Evolutionary conservation across 2,329 filamentous ascomycete genomes (phyloP).

Genomic region (Penicillium oxalicum): DNA sequence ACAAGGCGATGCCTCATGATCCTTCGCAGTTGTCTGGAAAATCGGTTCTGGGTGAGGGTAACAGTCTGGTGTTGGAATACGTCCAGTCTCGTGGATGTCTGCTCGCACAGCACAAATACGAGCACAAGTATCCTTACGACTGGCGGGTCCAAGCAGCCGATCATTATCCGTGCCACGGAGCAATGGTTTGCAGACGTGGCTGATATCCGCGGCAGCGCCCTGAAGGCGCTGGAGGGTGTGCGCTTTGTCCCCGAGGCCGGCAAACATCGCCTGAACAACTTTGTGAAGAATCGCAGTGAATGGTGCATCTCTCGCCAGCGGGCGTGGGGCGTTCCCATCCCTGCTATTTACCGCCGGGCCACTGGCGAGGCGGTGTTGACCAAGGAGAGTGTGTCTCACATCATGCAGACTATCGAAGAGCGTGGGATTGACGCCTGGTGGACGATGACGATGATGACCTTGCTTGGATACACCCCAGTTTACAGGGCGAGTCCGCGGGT

Average conservation of each 20-base stretch:
- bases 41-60: conserved; percentile 65
- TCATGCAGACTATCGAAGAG: conserved; percentile 69
- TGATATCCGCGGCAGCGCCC: conserved; percentile 67
- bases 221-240: conserved; percentile 64
- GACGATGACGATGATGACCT: conserved; percentile 68
- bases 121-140: conserved; percentile 95
- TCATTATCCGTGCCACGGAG: conserved; percentile 85
- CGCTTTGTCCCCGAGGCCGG: conserved; percentile 73
- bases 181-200: conserved; percentile 97
- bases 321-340: conserved; percentile 94
- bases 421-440: conserved; percentile 93
- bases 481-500: conserved; percentile 44
- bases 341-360: conserved; percentile 69
- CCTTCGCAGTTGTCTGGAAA: conserved; percentile 64
- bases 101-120: conserved; percentile 63
- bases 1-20: conserved; percentile 66
- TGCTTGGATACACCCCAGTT: conserved; percentile 65
- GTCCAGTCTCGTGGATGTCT: conserved; percentile 57
- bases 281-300: conserved; percentile 79
- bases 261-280: conserved; percentile 70
- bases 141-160: conserved; percentile 93
- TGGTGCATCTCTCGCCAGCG: conserved; percentile 98
- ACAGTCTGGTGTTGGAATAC: conserved; percentile 62
- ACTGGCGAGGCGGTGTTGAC: conserved; percentile 72
- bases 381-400: conserved; percentile 71